phyloP scores from a whole-genome alignment of 2,329 filamentous ascomycete genomes.

The Ceratocystis lukuohia region DNA sequence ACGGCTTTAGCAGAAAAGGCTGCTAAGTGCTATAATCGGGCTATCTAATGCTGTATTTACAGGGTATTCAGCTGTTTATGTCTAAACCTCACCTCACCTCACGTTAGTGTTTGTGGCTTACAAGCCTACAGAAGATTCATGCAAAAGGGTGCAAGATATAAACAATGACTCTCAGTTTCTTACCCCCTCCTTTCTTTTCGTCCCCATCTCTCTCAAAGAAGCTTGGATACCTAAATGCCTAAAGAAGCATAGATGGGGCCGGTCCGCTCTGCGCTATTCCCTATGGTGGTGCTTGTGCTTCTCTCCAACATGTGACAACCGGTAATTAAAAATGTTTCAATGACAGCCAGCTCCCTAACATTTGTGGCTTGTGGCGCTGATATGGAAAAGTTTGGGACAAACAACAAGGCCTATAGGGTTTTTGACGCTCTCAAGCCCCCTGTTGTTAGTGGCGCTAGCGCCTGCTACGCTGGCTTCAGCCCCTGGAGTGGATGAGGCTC shows the following conservation, averaged over 20 bases:
- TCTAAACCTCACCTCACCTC: not conserved
- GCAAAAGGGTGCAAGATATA: not conserved
- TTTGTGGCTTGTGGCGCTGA: not conserved
- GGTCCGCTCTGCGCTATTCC: too few relatives aligned
- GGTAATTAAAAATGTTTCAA: constrained; percentile 7
- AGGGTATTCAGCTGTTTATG: not conserved
- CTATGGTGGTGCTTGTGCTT: not conserved
- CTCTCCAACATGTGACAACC: constrained; percentile 7
- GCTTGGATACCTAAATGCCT: not conserved
- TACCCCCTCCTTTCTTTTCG: not conserved
- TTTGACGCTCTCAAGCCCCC: not conserved
- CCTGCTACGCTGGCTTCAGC: not conserved
- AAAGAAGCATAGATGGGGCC: not conserved
- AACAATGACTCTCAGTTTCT: not conserved
- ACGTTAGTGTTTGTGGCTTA: not conserved
- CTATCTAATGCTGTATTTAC: not conserved
- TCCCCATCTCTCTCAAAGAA: not conserved
- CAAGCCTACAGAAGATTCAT: not conserved
- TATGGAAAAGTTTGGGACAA: not conserved
- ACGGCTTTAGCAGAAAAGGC: not conserved
- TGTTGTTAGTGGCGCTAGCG: not conserved
- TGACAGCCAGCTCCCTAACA: not conserved
- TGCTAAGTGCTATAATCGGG: not conserved
- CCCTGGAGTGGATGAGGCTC: not conserved
- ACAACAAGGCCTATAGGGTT: not conserved